Evolutionary conservation across 768 basidiomycete genomes (phyloP), one percentile per base, ranked within the genome.

Genomic region (Phanerochaete sordida): DNA sequence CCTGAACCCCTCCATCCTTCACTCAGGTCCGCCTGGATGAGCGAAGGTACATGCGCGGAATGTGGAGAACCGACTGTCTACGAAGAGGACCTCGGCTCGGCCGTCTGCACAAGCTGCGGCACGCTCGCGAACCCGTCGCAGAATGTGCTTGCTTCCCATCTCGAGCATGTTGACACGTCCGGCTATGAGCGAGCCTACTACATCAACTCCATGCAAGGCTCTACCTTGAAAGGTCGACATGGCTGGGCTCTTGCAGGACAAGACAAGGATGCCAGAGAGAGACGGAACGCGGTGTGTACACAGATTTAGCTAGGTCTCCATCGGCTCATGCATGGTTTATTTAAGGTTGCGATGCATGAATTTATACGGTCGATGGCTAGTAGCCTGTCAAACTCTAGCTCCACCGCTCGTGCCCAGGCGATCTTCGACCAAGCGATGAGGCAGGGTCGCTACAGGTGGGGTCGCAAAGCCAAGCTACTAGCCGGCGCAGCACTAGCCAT

Each of bases 401-500:
- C 85, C 66, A 78, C 85, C 62, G 78, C 82, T 64, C 88, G 91
- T 64, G 87, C 87, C 13, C 81, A 80, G 60, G 77, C 78, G 57
- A 72, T 93, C 27, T 93, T 93, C 73, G 81, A 82, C 73, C 84
- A 87, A 64, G 83, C 83, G 26, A 90, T 86, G 82, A 61, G 73
- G 24, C 76, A 76, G 31, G 82, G 81, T 15, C 56, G 76, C 11
- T 87, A 84, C 68, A 82, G 82, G 37, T 94, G 91, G 91, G 91
- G 92, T 37, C 79, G 83, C 54, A 85, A 80, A 63, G 86, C 91
- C 23, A 90, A 82, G 70, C 74, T 84, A 46, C 78, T 83, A 13
- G 87, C 88, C 0, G 92, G 84, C 13, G 88, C 86, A 2, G 83
- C 85, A 48, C 75, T 92, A 27, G 80, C 84, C 26, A 79, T 92